Conservation (phyloP, 345 rosid species). For the Corchorus olitorius region DNA sequence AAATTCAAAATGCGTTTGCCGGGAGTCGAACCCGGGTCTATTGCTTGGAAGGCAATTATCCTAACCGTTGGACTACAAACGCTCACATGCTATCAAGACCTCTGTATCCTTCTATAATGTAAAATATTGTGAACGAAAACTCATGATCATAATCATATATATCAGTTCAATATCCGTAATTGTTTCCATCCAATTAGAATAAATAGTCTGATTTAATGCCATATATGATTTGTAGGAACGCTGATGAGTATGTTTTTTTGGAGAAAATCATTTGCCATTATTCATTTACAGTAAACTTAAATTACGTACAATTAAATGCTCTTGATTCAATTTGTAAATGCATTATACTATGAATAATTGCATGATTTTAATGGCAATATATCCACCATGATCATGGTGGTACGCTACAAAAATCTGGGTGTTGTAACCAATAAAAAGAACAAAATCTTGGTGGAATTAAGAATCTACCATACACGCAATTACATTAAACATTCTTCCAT, state of each 20-base stretch:
- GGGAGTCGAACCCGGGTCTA: slow-evolving; percentile 74
- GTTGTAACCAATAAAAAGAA: too few relatives aligned
- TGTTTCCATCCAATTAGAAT: neutral
- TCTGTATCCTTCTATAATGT: neutral
- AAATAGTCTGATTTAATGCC: too few relatives aligned
- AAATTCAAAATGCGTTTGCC: slow-evolving; percentile 49
- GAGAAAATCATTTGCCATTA: neutral
- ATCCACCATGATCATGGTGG: too few relatives aligned
- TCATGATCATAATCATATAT: too few relatives aligned
- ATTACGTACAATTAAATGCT: too few relatives aligned
- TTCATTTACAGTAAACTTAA: neutral
- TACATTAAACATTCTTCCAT: too few relatives aligned
- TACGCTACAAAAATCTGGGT: too few relatives aligned
- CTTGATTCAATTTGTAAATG: neutral
- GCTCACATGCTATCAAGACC: neutral
- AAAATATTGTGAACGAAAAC: too few relatives aligned
- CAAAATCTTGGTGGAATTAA: too few relatives aligned
- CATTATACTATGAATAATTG: neutral
- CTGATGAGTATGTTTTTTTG: neutral
- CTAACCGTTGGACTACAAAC: slow-evolving; percentile 96
- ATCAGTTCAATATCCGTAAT: neutral
- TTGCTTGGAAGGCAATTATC: slow-evolving; percentile 86
- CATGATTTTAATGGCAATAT: too few relatives aligned
- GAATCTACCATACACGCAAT: too few relatives aligned
- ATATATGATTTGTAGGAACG: neutral